Evolutionary conservation across 2,329 filamentous ascomycete genomes (phyloP), one percentile per base, ranked within the genome.

Genomic region (Alternaria tenuissima): DNA sequence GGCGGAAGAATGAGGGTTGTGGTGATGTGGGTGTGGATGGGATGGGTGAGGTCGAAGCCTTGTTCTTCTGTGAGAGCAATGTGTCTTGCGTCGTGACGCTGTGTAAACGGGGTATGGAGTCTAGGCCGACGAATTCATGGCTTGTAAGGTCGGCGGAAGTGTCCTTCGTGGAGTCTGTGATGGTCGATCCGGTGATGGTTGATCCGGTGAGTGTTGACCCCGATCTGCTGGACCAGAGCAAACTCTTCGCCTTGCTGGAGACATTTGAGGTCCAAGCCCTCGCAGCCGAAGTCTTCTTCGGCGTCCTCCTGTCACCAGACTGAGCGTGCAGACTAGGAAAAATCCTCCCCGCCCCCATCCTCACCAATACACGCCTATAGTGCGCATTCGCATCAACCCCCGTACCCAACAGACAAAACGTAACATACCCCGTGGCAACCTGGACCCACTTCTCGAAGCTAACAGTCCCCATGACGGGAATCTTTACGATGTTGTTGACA

Each of bases 361-460:
- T 43, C 7, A 72, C 62, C 2, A 76, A 49, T 41, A 72, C 65
- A 3, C 61, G 65, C 55, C 69, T 73, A 62, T 78, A 78, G 2
- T 69, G 66, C 12, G 70, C 74, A 44, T 71, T 58, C 0, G 88
- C 88, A 68, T 91, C 89, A 26, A 79, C 80, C 30, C 88, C 89
- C 16, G 88, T 83, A 8, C 89, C 89, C 65, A 90, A 90, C 68
- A 89, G 85, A n/a, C 85, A 53, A 70, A 91, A 91, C 12, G 87
- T 76, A 26, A 88, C 59, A 59, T 85, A 82, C 0, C 85, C 86
- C 4, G 83, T 79, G 0, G 71, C 81, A 9, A 89, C 78, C 47
- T 85, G 82, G 20, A 85, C 80, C 86, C 87, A 91, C 30, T 84
- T 82, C 69, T 89, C 85, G 60, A 84, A 84, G 43, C 80, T 73